These are phyloP conservation scores for Fragaria vesca DNA, from an alignment of 306 rosid genomes.

Conservation along the genomic window DNA sequence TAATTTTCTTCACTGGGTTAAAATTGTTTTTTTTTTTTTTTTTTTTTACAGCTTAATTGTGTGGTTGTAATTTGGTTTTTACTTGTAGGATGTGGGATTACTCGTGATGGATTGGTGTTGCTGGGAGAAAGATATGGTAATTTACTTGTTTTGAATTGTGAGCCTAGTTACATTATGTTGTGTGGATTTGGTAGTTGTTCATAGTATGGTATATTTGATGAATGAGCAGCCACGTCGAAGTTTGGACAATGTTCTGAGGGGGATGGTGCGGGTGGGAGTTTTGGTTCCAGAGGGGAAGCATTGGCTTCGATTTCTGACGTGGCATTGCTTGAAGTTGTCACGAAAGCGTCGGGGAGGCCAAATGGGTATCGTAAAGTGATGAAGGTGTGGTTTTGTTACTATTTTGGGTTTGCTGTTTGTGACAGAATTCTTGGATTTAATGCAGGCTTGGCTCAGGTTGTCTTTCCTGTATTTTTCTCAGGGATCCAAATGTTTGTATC, in stretches of 20 bases:
- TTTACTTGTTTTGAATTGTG: background rate
- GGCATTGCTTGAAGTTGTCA: slow-evolving; percentile 75
- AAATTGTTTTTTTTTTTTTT: background rate
- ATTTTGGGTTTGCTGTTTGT: background rate
- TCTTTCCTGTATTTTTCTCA: slow-evolving; percentile 37
- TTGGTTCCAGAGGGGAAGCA: slow-evolving; percentile 94
- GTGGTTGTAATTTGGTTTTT: background rate
- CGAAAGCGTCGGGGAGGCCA: slow-evolving; percentile 80
- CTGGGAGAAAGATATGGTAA: slow-evolving; percentile 89
- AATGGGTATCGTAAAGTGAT: slow-evolving; percentile 87
- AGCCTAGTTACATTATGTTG: background rate
- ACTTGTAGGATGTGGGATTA: slow-evolving; percentile 70
- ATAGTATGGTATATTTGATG: slow-evolving; percentile 26
- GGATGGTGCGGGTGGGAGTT: slow-evolving; percentile 45
- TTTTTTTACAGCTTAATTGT: background rate
- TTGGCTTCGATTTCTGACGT: slow-evolving; percentile 90
- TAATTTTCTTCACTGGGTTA: slow-evolving; percentile 23
- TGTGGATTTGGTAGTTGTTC: slow-evolving; percentile 27
- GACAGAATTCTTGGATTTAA: slow-evolving; percentile 6
- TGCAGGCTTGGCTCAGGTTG: slow-evolving; percentile 28
- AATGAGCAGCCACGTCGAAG: slow-evolving; percentile 78
- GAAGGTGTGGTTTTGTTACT: slow-evolving; percentile 49
- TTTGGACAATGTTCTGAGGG: slow-evolving; percentile 48
- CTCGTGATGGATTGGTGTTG: slow-evolving; percentile 77
- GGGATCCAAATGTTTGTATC: slow-evolving; percentile 87